Percentiles rank a stretch among this genome's conserved stretches.
These are phyloP conservation scores for Pestalotiopsis sp. DNA, from an alignment of 2,329 filamentous ascomycete genomes.

Conservation along the genomic window DNA sequence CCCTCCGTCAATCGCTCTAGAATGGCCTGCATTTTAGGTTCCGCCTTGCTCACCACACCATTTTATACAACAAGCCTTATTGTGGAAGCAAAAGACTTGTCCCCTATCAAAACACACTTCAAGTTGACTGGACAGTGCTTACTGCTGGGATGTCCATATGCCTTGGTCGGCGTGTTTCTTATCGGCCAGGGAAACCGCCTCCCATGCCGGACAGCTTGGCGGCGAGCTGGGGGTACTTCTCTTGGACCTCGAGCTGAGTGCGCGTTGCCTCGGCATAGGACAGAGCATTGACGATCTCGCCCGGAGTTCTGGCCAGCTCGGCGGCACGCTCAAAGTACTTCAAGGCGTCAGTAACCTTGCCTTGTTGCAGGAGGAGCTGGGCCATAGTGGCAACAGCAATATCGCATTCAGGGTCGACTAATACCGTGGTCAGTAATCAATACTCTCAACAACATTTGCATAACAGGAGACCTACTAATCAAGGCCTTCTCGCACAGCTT, in stretches of 20 bases:
- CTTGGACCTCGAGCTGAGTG: constrained; percentile 90
- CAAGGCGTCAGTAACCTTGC: constrained; percentile 92
- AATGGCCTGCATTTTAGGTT: not conserved
- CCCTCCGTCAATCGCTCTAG: not conserved
- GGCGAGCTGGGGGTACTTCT: constrained; percentile 82
- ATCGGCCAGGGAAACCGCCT: constrained; percentile 28
- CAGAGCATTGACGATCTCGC: constrained; percentile 93
- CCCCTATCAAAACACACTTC: constrained; percentile 8
- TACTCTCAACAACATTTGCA: constrained; percentile 15
- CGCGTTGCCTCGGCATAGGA: constrained; percentile 96
- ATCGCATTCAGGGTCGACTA: constrained; percentile 97
- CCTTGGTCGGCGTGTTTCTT: constrained; percentile 12
- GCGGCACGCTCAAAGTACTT: constrained; percentile 97
- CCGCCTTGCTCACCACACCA: not conserved
- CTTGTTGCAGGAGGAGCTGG: constrained; percentile 94
- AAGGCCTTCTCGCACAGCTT: constrained; percentile 96
- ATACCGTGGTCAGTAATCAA: constrained; percentile 34
- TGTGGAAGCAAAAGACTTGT: not conserved
- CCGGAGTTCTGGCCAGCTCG: constrained; percentile 90
- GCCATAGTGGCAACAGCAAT: constrained; percentile 99
- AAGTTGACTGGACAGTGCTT: not conserved
- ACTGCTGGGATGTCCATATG: not conserved
- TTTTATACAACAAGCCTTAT: not conserved
- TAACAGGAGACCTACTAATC: constrained; percentile 72
- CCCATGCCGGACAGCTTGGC: constrained; percentile 67